Base-by-base conservation (phyloP, 2,329 filamentous ascomycete genomes). In the Xylariaceae sp. region DNA sequence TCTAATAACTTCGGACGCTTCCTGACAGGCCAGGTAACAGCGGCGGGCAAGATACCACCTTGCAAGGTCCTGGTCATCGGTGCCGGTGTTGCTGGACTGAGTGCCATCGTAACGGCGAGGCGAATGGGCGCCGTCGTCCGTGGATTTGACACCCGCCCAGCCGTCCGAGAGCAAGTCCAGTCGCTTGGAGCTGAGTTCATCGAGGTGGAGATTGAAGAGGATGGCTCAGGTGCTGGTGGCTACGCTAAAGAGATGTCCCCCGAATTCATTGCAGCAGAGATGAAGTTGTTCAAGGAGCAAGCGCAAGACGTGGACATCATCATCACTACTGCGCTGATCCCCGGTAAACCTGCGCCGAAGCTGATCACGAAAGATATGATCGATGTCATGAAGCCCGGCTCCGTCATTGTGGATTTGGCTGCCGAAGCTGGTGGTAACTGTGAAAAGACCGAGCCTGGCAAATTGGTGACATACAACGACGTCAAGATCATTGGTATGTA, bases 181-280 rank as follows among this genome's bases (percentile, higher is more conserved):
- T 94, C 88, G 4, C 77, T 95, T 0, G 89, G 89, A 19, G 89
- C 89, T 15, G 89, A 95, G 57, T 95, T 94, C 55, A 79, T 95
- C 52, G 87, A 95, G 64, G 89, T 95, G 17, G 84, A 88, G 12
- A 73, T 95, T 17, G 63, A 91, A 51, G 89, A 95, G 64, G 88
- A 93, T 45, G 89, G 89, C 2, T 81, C 85, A 11, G 89, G 88
- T 2, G 81, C 85, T 8, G 89, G 89, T 19, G 89, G 89, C 13
- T 95, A 95, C 57, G 88, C 87, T 39, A 95, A 95, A 59, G 87
- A 90, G 59, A 95, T 95, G 89, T 93, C 87, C 41, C 89, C 91
- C 57, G 89, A 91, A 52, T 95, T 95, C 57, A 89, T 93, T 61
- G 87, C 89, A 46, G 89, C 89, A 4, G 88, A 95, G 63, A 94